Percentiles rank a stretch among this genome's conserved stretches.
These are phyloP conservation scores for Coprinopsis sp. DNA, from an alignment of 768 basidiomycete species.

Conservation along the genomic window DNA sequence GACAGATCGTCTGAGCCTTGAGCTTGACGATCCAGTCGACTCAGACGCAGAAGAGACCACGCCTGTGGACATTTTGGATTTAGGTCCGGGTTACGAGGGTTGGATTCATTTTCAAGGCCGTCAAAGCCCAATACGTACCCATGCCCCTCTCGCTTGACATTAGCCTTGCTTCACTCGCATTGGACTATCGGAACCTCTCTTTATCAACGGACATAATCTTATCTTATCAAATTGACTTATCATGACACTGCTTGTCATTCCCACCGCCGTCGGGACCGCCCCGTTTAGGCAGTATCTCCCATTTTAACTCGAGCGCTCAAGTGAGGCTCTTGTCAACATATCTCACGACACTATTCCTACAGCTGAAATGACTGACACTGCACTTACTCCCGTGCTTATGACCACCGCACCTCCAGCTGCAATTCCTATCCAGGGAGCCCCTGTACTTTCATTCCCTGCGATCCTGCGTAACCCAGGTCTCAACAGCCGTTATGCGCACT, in stretches of 20 bases:
- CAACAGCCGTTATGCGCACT: conserved; percentile 48
- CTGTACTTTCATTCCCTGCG: conserved; percentile 65
- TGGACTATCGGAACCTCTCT: no score
- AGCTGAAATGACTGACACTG: not conserved
- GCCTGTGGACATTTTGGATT: no score
- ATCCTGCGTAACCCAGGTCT: conserved; percentile 59
- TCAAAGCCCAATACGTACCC: no score
- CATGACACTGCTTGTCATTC: no score
- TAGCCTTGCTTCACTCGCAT: no score
- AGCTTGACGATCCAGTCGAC: no score
- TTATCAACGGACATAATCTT: conserved; percentile 1
- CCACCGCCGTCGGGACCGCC: not conserved
- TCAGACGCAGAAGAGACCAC: no score
- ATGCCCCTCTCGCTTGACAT: no score
- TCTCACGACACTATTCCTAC: not conserved
- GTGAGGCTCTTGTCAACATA: not conserved
- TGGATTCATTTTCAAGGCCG: no score
- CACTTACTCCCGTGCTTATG: not conserved
- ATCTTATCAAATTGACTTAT: conserved; percentile 10
- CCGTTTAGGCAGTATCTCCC: not conserved
- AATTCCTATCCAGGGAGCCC: conserved; percentile 12
- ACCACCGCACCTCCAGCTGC: conserved; percentile 22
- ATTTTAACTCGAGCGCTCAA: not conserved
- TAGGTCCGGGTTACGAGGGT: no score
- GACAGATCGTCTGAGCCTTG: no score